phyloP scores from a whole-genome alignment of 73 alveolate species.

The Paramecium tetraurelia region DNA sequence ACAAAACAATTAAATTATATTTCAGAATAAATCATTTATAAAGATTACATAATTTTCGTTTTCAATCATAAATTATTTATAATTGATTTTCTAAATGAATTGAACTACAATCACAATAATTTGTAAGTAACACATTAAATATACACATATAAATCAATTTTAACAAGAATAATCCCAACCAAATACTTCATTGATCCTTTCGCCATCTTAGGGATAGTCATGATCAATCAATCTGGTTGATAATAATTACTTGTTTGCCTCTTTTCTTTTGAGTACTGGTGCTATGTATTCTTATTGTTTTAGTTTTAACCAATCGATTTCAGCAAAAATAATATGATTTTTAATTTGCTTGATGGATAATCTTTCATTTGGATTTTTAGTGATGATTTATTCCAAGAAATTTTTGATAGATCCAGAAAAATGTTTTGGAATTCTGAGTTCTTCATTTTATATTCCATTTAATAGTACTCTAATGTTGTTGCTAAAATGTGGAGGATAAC shows the following conservation, averaged over 20 bases:
- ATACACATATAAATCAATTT: background rate
- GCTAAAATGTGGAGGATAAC: slow-evolving; percentile 78
- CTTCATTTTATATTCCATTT: slow-evolving; percentile 77
- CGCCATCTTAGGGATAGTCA: background rate
- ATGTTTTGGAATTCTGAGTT: slow-evolving; percentile 3
- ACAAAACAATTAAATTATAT: background rate
- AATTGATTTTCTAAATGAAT: too few species aligned
- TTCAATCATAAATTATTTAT: too few species aligned
- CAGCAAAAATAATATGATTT: background rate
- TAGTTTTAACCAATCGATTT: background rate
- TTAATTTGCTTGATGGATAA: background rate
- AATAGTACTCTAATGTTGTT: slow-evolving; percentile 71
- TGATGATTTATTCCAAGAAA: background rate
- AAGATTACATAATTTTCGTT: too few species aligned
- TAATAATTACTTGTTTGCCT: background rate
- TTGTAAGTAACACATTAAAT: too few species aligned
- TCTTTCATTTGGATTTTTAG: background rate
- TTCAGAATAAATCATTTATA: too few species aligned
- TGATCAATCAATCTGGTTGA: background rate
- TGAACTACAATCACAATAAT: too few species aligned
- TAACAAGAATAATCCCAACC: background rate
- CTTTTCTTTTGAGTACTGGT: background rate
- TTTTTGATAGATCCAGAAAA: background rate
- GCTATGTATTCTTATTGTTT: background rate
- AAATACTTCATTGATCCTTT: background rate